These are phyloP conservation scores for Periconia macrospinosa DNA, from an alignment of 2,329 filamentous ascomycete genomes.

Conservation along the genomic window DNA sequence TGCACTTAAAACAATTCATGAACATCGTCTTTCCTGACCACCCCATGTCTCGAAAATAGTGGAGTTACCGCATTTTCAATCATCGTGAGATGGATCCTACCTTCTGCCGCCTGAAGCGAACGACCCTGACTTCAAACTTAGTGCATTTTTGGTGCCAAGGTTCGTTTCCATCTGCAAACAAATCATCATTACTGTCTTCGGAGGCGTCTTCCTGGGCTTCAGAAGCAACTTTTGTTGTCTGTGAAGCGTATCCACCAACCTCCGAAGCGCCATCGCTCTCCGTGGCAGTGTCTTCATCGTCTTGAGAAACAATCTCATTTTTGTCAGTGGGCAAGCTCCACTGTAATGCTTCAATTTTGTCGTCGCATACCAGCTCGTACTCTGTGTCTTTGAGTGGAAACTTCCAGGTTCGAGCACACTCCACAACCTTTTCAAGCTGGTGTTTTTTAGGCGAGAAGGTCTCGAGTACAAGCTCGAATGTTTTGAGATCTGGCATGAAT, in stretches of 20 bases:
- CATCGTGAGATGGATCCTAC: neutral
- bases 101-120: neutral
- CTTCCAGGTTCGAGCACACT: slow-evolving; percentile 33
- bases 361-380: slow-evolving; percentile 1
- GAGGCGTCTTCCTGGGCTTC: too few species aligned
- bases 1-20: too few species aligned
- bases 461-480: slow-evolving; percentile 27
- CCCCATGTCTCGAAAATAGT: too few species aligned
- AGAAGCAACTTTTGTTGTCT: too few species aligned
- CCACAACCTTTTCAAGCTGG: slow-evolving; percentile 28
- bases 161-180: neutral
- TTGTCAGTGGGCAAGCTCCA: neutral
- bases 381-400: slow-evolving; percentile 16
- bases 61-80: too few species aligned
- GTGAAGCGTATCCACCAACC: too few species aligned
- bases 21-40: too few species aligned
- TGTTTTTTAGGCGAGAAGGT: slow-evolving; percentile 25
- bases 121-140: slow-evolving; percentile 1
- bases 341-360: neutral
- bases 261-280: too few species aligned
- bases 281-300: too few species aligned
- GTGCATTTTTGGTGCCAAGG: neutral
- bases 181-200: too few species aligned
- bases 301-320: neutral
- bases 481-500: slow-evolving; percentile 20